Conservation (phyloP, 2,329 filamentous ascomycete species). For the Aspergillus sojae region DNA sequence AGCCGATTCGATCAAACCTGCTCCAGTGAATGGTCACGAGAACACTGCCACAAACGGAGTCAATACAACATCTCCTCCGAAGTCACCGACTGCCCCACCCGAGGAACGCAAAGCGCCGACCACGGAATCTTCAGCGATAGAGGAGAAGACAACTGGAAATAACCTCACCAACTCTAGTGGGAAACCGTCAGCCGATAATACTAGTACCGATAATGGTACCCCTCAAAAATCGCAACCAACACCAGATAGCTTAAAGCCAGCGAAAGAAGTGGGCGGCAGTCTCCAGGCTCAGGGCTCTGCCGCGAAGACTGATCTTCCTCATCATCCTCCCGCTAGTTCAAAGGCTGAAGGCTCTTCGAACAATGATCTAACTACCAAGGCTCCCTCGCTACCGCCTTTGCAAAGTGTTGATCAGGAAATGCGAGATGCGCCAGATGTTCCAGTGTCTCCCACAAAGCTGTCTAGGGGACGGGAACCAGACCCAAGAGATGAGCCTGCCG, state of each 20-base stretch:
- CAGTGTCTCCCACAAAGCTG: slow-evolving; percentile 59
- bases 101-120: slow-evolving; percentile 17
- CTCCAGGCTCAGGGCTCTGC: slow-evolving; percentile 24
- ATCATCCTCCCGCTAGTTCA: slow-evolving; percentile 32
- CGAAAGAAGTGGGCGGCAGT: slow-evolving; percentile 22
- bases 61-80: slow-evolving; percentile 32
- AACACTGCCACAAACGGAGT: slow-evolving; percentile 32
- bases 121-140: slow-evolving; percentile 13
- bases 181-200: slow-evolving; percentile 6
- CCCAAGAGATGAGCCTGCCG: slow-evolving; percentile 61
- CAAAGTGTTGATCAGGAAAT: slow-evolving; percentile 52
- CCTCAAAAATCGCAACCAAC: slow-evolving; percentile 11
- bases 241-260: slow-evolving; percentile 14
- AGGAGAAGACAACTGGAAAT: slow-evolving; percentile 7
- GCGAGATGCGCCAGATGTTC: slow-evolving; percentile 58
- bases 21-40: slow-evolving; percentile 35
- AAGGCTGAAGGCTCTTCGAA: slow-evolving; percentile 20
- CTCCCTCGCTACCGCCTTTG: slow-evolving; percentile 22
- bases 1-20: slow-evolving; percentile 20
- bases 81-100: slow-evolving; percentile 27
- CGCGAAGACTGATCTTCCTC: slow-evolving; percentile 38
- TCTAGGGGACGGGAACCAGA: slow-evolving; percentile 80
- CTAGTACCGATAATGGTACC: slow-evolving; percentile 2
- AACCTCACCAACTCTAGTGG: slow-evolving; percentile 3
- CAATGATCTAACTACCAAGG: slow-evolving; percentile 22